Evolutionary conservation across 2,329 filamentous ascomycete genomes (phyloP).

Genomic region (Pseudogymnoascus sp.): DNA sequence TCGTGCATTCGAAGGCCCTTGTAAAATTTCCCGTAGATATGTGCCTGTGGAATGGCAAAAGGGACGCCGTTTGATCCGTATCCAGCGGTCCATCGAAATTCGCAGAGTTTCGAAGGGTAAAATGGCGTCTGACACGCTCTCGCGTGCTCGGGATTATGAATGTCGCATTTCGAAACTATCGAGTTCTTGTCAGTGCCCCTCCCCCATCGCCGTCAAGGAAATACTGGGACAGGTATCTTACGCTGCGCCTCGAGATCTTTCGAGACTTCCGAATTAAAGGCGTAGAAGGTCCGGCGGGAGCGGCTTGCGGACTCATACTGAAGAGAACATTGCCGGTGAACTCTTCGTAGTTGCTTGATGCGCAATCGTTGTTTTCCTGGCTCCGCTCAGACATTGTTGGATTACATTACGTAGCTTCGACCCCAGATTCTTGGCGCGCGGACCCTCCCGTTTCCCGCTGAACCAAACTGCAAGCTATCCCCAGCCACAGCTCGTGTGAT

Average conservation of each 20-base stretch:
- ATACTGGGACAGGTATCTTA: conserved; percentile 17
- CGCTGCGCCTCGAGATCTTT: conserved; percentile 21
- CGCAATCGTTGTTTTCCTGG: neutral
- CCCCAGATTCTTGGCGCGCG: conserved; percentile 3
- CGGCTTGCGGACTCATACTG: conserved; percentile 27
- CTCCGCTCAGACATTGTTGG: neutral
- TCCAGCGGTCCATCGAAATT: conserved; percentile 19
- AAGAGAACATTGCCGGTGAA: conserved; percentile 2
- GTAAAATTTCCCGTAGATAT: conserved; percentile 27
- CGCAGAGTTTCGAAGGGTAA: conserved; percentile 61
- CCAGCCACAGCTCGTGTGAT: neutral
- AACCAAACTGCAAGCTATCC: neutral
- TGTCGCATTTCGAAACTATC: conserved; percentile 71
- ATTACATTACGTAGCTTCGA: neutral
- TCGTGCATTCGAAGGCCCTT: conserved; percentile 28
- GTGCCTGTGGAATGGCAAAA: conserved; percentile 16
- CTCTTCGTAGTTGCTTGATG: neutral
- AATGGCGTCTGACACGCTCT: conserved; percentile 71
- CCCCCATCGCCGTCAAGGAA: conserved; percentile 31
- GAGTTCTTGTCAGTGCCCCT: neutral
- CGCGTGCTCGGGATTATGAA: conserved; percentile 83
- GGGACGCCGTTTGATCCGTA: conserved; percentile 12
- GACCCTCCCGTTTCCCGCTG: neutral
- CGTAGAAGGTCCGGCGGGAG: conserved; percentile 22
- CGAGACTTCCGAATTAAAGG: conserved; percentile 19